Percentiles rank a stretch among this genome's conserved stretches.
phyloP scores from a whole-genome alignment of 805 yeast genomes.

The Lipomyces chichibuensis region DNA sequence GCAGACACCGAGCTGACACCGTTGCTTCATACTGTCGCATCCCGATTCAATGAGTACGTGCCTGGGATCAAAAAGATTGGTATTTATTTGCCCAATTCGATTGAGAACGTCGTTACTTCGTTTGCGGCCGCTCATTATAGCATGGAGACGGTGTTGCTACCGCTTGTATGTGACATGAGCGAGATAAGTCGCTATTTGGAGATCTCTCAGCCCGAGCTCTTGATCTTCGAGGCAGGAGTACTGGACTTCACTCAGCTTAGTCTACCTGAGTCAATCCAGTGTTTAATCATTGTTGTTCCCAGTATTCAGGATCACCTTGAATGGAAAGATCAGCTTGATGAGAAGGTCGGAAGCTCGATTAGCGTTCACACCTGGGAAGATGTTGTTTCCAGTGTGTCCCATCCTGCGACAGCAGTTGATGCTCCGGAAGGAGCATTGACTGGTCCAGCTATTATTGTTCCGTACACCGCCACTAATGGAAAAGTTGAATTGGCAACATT shows the following conservation, averaged over 20 bases:
- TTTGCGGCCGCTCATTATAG: conserved; percentile 25
- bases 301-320: conserved; percentile 13
- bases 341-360: conserved; percentile 8
- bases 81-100: conserved; percentile 28
- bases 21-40: conserved; percentile 14
- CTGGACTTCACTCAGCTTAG: conserved; percentile 22
- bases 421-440: not conserved
- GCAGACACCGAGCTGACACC: conserved; percentile 17
- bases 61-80: conserved; percentile 25
- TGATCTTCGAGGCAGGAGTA: conserved; percentile 31
- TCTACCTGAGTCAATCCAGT: conserved; percentile 23
- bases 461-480: conserved; percentile 9
- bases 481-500: conserved; percentile 15
- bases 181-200: conserved; percentile 20
- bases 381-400: conserved; percentile 5
- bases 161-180: conserved; percentile 9
- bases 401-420: not conserved
- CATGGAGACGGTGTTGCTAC: conserved; percentile 28
- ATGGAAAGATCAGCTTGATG: conserved; percentile 24
- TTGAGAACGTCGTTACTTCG: conserved; percentile 24
- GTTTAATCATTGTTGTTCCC: conserved; percentile 20
- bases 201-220: conserved; percentile 30
- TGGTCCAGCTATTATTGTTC: conserved; percentile 14
- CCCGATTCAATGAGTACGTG: conserved; percentile 13
- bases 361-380: conserved; percentile 17